Evolutionary conservation across 2,329 filamentous ascomycete genomes (phyloP).

Genomic region (Venturia effusa): DNA sequence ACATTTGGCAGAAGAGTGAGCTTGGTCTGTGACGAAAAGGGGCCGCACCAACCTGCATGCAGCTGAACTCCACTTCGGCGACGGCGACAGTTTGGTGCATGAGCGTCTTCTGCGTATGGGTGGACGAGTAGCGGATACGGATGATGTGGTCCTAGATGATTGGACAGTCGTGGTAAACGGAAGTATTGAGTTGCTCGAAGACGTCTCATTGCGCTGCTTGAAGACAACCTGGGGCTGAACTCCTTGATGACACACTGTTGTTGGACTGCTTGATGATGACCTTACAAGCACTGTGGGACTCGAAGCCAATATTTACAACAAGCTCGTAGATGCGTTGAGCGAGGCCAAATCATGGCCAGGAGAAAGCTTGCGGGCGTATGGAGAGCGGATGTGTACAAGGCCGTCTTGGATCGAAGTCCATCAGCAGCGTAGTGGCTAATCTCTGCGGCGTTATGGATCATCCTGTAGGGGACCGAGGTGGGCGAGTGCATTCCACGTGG

Average conservation of each 20-base stretch:
- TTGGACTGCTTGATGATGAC: slow-evolving; percentile 79
- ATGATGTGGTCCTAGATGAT: slow-evolving; percentile 72
- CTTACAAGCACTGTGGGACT: slow-evolving; percentile 78
- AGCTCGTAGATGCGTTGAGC: too few relatives aligned
- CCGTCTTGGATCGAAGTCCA: not conserved
- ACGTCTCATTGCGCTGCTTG: too few relatives aligned
- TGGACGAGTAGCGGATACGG: slow-evolving; percentile 95
- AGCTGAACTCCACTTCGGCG: slow-evolving; percentile 62
- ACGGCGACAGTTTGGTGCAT: slow-evolving; percentile 89
- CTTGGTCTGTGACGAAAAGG: too few relatives aligned
- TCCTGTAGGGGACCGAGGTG: not conserved
- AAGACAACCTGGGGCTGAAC: too few relatives aligned
- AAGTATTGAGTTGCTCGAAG: not conserved
- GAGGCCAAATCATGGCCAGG: slow-evolving; percentile 78
- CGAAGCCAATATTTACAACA: too few relatives aligned
- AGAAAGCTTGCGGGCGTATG: too few relatives aligned
- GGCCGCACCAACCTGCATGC: slow-evolving; percentile 24
- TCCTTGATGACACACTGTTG: too few relatives aligned
- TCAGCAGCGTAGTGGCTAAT: not conserved
- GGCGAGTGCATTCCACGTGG: not conserved
- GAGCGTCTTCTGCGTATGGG: slow-evolving; percentile 88
- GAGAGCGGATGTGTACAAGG: too few relatives aligned
- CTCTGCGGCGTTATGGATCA: not conserved
- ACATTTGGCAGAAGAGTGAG: too few relatives aligned
- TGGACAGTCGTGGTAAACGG: slow-evolving; percentile 38